These are phyloP conservation scores for Phytopythium cucurbitacearum DNA, from an alignment of 352 stramenopile genomes.

Conservation along the genomic window DNA sequence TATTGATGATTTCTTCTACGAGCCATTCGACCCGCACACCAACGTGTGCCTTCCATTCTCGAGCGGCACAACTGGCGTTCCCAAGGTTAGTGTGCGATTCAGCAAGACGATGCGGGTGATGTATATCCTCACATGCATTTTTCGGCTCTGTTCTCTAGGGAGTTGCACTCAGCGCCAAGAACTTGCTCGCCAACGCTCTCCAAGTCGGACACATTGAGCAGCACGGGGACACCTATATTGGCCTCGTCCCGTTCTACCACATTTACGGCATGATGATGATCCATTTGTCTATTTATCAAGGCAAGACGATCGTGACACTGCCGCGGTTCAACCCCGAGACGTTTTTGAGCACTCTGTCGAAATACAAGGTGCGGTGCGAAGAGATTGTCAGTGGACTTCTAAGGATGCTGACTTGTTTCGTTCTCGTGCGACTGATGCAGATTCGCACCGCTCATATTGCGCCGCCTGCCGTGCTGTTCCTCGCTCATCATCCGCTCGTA, in stretches of 20 bases:
- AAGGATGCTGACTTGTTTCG: not conserved
- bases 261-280: constrained; percentile 91
- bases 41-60: constrained; percentile 85
- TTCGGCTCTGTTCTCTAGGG: constrained; percentile 10
- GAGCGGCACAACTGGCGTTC: constrained; percentile 88
- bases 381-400: not conserved
- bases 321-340: constrained; percentile 86
- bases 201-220: constrained; percentile 75
- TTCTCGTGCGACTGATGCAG: constrained; percentile 4
- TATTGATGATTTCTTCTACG: constrained; percentile 36
- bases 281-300: constrained; percentile 80
- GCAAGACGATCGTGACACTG: constrained; percentile 80
- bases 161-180: constrained; percentile 76
- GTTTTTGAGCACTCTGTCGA: constrained; percentile 80
- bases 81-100: constrained; percentile 41
- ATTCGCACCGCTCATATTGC: constrained; percentile 68
- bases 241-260: constrained; percentile 92
- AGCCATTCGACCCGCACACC: constrained; percentile 49
- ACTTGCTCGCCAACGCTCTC: constrained; percentile 89
- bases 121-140: no score
- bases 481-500: constrained; percentile 54
- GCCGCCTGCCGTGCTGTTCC: constrained; percentile 39
- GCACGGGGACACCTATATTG: constrained; percentile 40
- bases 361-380: constrained; percentile 29
- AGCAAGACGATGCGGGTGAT: no score